Base-by-base conservation (phyloP, 2,329 filamentous ascomycete genomes). In the Hortaea sp. region DNA sequence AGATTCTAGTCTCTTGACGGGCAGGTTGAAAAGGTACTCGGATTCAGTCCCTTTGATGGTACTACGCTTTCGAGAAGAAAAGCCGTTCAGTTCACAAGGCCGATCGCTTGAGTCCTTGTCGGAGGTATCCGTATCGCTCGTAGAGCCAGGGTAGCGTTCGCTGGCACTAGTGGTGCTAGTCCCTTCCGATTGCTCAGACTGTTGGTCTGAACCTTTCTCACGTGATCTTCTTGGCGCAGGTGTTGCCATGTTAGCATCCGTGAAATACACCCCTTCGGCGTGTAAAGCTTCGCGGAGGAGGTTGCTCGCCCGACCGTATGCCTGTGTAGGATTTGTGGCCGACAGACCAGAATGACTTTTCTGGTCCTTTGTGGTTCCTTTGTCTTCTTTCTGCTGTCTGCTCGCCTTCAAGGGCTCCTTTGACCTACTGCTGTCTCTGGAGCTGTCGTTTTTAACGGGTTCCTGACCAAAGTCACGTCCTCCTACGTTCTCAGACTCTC, bases 241-340 rank as follows among this genome's bases (percentile, higher is more conserved):
- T 20, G 37, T 28, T 3, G 34, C 43, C n/a, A 44, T 11, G 12
- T 20, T 49, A 5, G 48, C 59, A 43, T 66, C 63, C 29, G 69
- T 45, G 43, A 67, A 66, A 1, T 66, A 55, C 28, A 76, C 72
- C 3, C 71, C 72, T 4, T 72, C 70, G 7, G 68, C 66, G 7
- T 60, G 58, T 7, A 76, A 54, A 27, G 70, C 68, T 44, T 73
- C 68, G 1, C 67, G 64, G 5, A 76, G 61, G 0, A 75, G 55
- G 35, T 73, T 70, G 2, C 70, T 69, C 1, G 72, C 71, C 27
- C 71, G 62, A 11, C 62, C 61, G 46, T 75, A 74, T 4, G 68
- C 29, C 11, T 39, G 32, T 9, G 37, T 39, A 10, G 37, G 10
- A 39, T 39, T 35, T 35, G 32, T n/a, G n/a, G 32, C 20, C 20